phyloP scores from a whole-genome alignment of 2,329 filamentous ascomycete species.

The Aspergillus fumigatus region DNA sequence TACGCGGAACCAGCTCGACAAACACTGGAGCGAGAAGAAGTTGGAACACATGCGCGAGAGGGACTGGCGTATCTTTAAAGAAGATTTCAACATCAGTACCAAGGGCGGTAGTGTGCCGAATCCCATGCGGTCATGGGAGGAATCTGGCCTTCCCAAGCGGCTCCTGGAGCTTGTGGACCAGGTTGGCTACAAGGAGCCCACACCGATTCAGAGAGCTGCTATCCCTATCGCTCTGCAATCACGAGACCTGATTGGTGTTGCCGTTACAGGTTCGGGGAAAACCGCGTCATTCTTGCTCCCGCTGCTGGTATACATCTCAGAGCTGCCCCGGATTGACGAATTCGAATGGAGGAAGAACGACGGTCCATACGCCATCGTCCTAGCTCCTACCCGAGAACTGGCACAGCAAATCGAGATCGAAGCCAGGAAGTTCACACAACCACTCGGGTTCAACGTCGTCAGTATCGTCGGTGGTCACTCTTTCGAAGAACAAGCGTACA shows the following conservation, averaged over 20 bases:
- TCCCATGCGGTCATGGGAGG: slow-evolving; percentile 90
- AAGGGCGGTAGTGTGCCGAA: slow-evolving; percentile 91
- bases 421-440: slow-evolving; percentile 84
- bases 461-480: slow-evolving; percentile 98
- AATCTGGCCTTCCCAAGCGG: slow-evolving; percentile 72
- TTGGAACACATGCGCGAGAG: slow-evolving; percentile 92
- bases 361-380: slow-evolving; percentile 93
- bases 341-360: slow-evolving; percentile 82
- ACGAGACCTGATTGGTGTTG: slow-evolving; percentile 95
- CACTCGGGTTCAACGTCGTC: slow-evolving; percentile 88
- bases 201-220: slow-evolving; percentile 85
- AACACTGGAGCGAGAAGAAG: slow-evolving; percentile 93
- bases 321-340: slow-evolving; percentile 79
- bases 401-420: slow-evolving; percentile 96
- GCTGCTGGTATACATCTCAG: slow-evolving; percentile 87
- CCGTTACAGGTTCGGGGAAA: slow-evolving; percentile 97
- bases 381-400: slow-evolving; percentile 93
- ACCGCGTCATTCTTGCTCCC: slow-evolving; percentile 93
- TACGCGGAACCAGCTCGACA: slow-evolving; percentile 70
- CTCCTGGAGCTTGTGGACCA: slow-evolving; percentile 76
- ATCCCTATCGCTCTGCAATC: slow-evolving; percentile 93
- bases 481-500: slow-evolving; percentile 88
- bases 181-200: slow-evolving; percentile 88
- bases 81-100: slow-evolving; percentile 94
- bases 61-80: slow-evolving; percentile 99